Evolutionary conservation across 257 asterid genomes (phyloP), one percentile per base, ranked within the genome.

Genomic region (Solanum peruvianum): DNA sequence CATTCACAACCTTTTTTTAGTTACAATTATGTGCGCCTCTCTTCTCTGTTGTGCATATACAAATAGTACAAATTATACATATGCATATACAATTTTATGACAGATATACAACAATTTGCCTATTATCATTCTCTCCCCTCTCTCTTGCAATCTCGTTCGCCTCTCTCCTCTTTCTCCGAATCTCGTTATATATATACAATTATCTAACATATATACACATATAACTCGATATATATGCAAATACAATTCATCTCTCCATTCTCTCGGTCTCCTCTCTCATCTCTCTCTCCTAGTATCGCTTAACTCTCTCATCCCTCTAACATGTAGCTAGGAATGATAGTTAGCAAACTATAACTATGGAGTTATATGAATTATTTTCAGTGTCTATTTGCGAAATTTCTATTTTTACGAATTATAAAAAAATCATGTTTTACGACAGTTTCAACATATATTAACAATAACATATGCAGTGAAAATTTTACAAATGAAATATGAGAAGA

Each of bases 391-490:
- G 3, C 0, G 0, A 56, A 56, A 18, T 8, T 58, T 58, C 5
- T 58, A 0, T 8, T 58, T 20, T 58, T 58, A 20, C 0, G 25
- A 58, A 58, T 58, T 11, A 21, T 20, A 5, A 58, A 58, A 58
- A 58, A 0, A 0, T 21, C 12, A 21, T 33, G 5, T 4, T 33
- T 33, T 33, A 4, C 35, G 5, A 0, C 35, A 33, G 5, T 33
- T 33, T 33, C 5, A 33, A 33, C 35, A 33, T 31, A 31, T 31
- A 31, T 33, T 33, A 33, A 33, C 5, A 33, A 33, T 33, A 33
- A 0, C 35, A 33, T 4, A 33, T 33, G 0, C 0, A 4, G 0
- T 33, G 5, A 33, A 33, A 33, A 33, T 33, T 33, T 0, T 33
- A 3, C 35, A 33, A 33, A 33, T 33, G 0, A 33, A 33, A 33